phyloP scores from a whole-genome alignment of 768 basidiomycete species.

The Pulveroboletus frians region DNA sequence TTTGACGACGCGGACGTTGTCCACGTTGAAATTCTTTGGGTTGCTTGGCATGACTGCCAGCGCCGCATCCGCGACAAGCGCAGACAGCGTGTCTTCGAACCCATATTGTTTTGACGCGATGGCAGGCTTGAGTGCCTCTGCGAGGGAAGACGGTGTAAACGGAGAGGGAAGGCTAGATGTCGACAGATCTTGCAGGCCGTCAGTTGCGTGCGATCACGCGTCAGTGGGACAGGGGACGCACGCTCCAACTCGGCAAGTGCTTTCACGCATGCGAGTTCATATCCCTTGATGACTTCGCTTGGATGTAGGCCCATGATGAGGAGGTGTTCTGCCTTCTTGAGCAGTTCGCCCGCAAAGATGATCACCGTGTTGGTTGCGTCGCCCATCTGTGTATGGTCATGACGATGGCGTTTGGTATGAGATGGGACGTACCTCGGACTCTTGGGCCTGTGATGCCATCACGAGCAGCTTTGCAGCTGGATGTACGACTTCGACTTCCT shows the following conservation, averaged over 20 bases:
- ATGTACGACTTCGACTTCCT: conserved; percentile 97
- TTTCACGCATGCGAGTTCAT: conserved; percentile 84
- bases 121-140: conserved; percentile 77
- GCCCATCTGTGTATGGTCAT: conserved; percentile 65
- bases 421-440: conserved; percentile 65
- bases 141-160: conserved; percentile 61
- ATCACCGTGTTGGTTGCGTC: conserved; percentile 95
- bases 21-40: conserved; percentile 92
- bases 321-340: conserved; percentile 89
- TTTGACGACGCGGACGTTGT: conserved; percentile 97
- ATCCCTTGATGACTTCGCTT: conserved; percentile 91
- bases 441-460: conserved; percentile 97
- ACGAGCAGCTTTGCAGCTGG: conserved; percentile 99
- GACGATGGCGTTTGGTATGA: not conserved
- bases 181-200: conserved; percentile 52
- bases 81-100: conserved; percentile 74
- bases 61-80: conserved; percentile 89
- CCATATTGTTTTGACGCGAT: conserved; percentile 99
- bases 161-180: conserved; percentile 66
- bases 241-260: conserved; percentile 86
- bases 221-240: conserved; percentile 45
- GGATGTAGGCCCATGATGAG: conserved; percentile 97
- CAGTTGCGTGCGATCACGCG: conserved; percentile 10
- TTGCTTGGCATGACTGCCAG: conserved; percentile 87
- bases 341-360: conserved; percentile 90